These are phyloP conservation scores for Trypanosoma platydactyli DNA, from an alignment of 208 protist genomes.

Conservation along the genomic window DNA sequence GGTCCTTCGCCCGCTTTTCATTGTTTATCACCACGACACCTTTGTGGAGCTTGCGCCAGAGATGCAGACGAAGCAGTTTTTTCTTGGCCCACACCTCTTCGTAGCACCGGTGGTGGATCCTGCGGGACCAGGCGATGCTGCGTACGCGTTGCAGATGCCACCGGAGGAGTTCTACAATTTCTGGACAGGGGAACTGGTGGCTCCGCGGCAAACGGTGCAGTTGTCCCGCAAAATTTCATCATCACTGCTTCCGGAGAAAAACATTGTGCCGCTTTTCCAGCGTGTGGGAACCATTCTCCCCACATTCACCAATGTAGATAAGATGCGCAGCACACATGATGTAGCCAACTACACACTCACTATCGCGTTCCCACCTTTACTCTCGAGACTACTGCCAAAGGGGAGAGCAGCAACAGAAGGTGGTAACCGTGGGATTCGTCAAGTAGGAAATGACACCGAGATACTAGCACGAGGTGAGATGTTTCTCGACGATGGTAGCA, in stretches of 20 bases:
- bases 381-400: neutral
- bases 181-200: constrained; percentile 37
- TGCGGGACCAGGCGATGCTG: neutral
- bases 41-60: constrained; percentile 29
- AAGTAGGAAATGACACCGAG: neutral
- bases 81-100: constrained; percentile 24
- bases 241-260: neutral
- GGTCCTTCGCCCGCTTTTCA: constrained; percentile 84
- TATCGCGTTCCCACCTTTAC: constrained; percentile 33
- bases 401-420: neutral
- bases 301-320: constrained; percentile 23
- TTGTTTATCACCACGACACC: constrained; percentile 49
- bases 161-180: constrained; percentile 33
- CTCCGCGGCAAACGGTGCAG: neutral
- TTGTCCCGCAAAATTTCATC: constrained; percentile 6
- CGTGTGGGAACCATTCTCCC: constrained; percentile 30
- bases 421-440: too few relatives aligned
- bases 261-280: constrained; percentile 32
- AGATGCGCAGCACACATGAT: constrained; percentile 28
- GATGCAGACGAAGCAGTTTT: constrained; percentile 26
- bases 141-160: neutral
- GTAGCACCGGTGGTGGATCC: constrained; percentile 18
- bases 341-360: constrained; percentile 42
- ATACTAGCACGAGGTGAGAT: constrained; percentile 44
- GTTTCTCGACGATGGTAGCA: constrained; percentile 56